Conservation (phyloP, 345 rosid genomes). For the Citrus cavaleriei region DNA sequence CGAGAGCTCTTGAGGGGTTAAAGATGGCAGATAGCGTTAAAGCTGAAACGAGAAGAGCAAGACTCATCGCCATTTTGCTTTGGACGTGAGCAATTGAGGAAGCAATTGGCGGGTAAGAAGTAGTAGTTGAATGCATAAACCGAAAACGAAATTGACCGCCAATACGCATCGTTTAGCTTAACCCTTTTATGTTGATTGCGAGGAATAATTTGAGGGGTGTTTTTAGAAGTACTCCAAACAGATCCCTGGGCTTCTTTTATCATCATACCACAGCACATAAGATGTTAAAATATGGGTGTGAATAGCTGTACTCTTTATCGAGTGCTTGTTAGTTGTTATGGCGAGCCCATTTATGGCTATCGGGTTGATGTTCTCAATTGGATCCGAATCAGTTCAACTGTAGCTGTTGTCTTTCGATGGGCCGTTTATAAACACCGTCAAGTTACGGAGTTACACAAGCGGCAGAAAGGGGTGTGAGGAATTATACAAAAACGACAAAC, state of each 20-base stretch:
- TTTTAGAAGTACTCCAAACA: too few relatives aligned
- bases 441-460: not conserved
- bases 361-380: too few relatives aligned
- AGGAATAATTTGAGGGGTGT: too few relatives aligned
- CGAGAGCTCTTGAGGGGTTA: slow-evolving; percentile 20
- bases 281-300: too few relatives aligned
- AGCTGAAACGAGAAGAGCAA: slow-evolving; percentile 30
- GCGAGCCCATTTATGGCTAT: too few relatives aligned
- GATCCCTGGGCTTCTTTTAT: not conserved
- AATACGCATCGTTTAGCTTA: too few relatives aligned
- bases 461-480: not conserved
- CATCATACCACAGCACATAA: fast-evolving
- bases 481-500: not conserved
- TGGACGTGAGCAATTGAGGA: not conserved
- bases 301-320: fast-evolving
- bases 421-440: not conserved
- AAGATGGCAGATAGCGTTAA: slow-evolving; percentile 28
- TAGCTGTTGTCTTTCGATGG: too few relatives aligned
- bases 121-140: not conserved
- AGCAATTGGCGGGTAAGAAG: slow-evolving; percentile 28
- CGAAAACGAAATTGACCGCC: too few relatives aligned
- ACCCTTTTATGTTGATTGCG: too few relatives aligned
- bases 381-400: too few relatives aligned
- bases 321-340: too few relatives aligned
- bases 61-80: slow-evolving; percentile 26